Percentiles rank a stretch among this genome's conserved stretches.
Conservation (phyloP, 345 rosid genomes). For the Eucalyptus decipiens region DNA sequence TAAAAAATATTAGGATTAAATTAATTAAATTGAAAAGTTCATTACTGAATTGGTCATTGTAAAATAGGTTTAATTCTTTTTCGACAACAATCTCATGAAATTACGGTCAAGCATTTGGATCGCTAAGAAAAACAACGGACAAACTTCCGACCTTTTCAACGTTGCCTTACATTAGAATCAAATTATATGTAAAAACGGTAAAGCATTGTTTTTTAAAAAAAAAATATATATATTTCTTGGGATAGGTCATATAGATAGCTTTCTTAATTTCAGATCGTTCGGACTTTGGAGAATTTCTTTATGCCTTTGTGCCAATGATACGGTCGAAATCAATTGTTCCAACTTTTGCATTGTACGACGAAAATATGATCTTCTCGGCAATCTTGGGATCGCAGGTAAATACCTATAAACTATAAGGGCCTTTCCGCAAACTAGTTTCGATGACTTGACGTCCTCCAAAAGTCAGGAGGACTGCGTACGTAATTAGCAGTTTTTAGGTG, state of each 20-base stretch:
- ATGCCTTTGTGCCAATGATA: not conserved
- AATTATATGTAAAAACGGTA: not conserved
- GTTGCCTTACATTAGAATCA: not conserved
- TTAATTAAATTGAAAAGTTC: no score
- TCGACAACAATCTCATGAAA: not conserved
- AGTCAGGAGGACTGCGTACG: not conserved
- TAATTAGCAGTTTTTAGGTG: not conserved
- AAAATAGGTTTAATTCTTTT: not conserved
- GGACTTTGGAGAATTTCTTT: not conserved
- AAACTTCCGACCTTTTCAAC: not conserved
- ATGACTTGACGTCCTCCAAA: not conserved
- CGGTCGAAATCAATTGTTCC: not conserved
- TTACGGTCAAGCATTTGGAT: not conserved
- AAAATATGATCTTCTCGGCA: not conserved
- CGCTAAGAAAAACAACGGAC: not conserved
- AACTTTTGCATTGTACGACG: not conserved
- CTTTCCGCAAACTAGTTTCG: not conserved
- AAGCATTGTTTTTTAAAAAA: no score
- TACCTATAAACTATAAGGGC: not conserved
- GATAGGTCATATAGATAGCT: not conserved
- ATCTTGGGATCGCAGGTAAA: not conserved
- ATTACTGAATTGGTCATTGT: rapidly evolving
- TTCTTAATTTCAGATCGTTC: not conserved
- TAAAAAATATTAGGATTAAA: not conserved
- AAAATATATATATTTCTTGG: not conserved